phyloP scores from a whole-genome alignment of 768 basidiomycete genomes.

The Gymnopilus junonius region DNA sequence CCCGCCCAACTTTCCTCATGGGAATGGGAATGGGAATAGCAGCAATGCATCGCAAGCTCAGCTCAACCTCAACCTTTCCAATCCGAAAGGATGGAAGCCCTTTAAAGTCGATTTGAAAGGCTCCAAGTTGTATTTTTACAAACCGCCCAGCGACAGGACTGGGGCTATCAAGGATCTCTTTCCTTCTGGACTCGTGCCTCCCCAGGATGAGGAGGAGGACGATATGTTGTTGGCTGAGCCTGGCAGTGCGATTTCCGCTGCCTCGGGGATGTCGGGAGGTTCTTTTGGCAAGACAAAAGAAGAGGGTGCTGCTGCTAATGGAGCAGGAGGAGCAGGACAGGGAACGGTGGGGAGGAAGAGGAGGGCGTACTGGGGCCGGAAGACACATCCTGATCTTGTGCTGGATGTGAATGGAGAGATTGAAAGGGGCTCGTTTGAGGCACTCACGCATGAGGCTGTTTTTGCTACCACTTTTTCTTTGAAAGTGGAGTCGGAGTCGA shows the following conservation, averaged over 20 bases:
- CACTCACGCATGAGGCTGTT: constrained; percentile 79
- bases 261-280: constrained; percentile 30
- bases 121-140: constrained; percentile 86
- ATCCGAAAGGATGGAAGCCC: constrained; percentile 81
- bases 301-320: constrained; percentile 12
- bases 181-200: constrained; percentile 63
- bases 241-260: constrained; percentile 14
- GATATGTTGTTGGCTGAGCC: constrained; percentile 1
- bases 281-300: constrained; percentile 30
- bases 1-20: constrained; percentile 35
- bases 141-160: constrained; percentile 73
- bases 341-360: constrained; percentile 50
- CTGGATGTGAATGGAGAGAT: constrained; percentile 43
- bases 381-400: constrained; percentile 74
- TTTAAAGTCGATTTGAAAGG: constrained; percentile 86
- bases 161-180: constrained; percentile 77
- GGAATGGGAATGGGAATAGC: no score
- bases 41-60: neutral
- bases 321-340: no score
- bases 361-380: constrained; percentile 78
- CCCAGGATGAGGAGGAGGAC: constrained; percentile 47
- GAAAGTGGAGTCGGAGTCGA: constrained; percentile 5
- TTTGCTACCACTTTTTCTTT: constrained; percentile 67
- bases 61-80: constrained; percentile 28
- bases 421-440: constrained; percentile 74